phyloP scores from a whole-genome alignment of 2,329 filamentous ascomycete species.

The Rhinocladiella similis region DNA sequence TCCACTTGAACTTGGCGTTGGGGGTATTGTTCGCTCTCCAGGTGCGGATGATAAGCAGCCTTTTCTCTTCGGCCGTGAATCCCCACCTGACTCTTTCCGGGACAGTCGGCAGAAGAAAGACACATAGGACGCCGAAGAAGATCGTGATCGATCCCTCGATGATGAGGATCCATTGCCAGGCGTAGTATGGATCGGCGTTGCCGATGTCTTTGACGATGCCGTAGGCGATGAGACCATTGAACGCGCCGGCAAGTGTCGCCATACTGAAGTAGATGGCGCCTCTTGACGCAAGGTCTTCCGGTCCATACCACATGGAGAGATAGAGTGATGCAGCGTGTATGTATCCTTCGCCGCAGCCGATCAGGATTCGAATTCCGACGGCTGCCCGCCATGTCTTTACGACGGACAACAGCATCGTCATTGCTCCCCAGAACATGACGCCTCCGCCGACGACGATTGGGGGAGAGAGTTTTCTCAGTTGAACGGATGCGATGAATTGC shows the following conservation, averaged over 20 bases:
- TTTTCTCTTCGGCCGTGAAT: constrained; percentile 16
- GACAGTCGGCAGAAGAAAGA: constrained; percentile 11
- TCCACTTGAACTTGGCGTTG: constrained; percentile 10
- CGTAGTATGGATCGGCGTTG: constrained; percentile 1
- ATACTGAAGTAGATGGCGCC: constrained; percentile 21
- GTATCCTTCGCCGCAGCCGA: constrained; percentile 17
- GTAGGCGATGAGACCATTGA: constrained; percentile 26
- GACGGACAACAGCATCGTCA: constrained; percentile 8
- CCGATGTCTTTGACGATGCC: constrained; percentile 18
- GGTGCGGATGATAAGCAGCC: constrained; percentile 3
- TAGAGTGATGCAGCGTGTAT: constrained; percentile 14
- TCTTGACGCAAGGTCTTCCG: constrained; percentile 23
- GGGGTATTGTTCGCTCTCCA: constrained; percentile 15
- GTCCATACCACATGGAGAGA: constrained; percentile 27
- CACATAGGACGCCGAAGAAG: constrained; percentile 9
- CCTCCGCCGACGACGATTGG: constrained; percentile 7
- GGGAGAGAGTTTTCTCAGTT: constrained; percentile 12
- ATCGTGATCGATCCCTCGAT: constrained; percentile 20
- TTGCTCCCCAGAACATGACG: constrained; percentile 19
- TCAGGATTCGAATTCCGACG: constrained; percentile 18
- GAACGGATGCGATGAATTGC: constrained; percentile 14
- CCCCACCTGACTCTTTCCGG: constrained; percentile 19
- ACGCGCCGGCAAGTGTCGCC: constrained; percentile 21
- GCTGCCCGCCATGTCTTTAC: constrained; percentile 5
- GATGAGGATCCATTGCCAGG: constrained; percentile 27